A percentile compares a stretch with the other conserved stretches of the same genome.
Conservation (phyloP, 2,329 filamentous ascomycete species). For the Diaporthe ampelina region DNA sequence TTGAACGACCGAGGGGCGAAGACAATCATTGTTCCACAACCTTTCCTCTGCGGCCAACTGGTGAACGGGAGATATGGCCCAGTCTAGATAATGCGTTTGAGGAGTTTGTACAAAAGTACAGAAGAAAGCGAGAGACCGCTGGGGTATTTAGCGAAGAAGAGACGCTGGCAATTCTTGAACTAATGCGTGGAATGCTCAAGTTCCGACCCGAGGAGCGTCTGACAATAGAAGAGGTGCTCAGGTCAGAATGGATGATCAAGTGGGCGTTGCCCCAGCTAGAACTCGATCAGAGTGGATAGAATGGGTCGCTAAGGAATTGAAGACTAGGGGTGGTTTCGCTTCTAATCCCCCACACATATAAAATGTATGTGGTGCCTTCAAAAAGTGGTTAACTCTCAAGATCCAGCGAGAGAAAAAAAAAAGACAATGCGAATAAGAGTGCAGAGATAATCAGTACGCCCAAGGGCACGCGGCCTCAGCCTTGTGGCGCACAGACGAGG, state of each 20-base stretch:
- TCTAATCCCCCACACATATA: no score
- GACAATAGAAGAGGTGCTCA: constrained; percentile 48
- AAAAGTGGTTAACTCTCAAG: no score
- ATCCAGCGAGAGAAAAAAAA: no score
- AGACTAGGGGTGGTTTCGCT: no score
- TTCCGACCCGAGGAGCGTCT: constrained; percentile 49
- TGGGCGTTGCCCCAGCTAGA: constrained; percentile 48
- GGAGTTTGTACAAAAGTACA: constrained; percentile 45
- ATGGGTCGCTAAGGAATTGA: no score
- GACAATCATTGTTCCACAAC: neutral
- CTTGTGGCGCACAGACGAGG: no score
- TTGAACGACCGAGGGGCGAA: neutral
- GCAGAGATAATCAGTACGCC: no score
- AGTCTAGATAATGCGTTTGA: constrained; percentile 48
- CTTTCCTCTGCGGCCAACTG: constrained; percentile 12
- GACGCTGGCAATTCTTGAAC: constrained; percentile 43
- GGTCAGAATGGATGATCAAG: constrained; percentile 53
- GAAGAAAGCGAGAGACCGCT: constrained; percentile 40
- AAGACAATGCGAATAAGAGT: no score
- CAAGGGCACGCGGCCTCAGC: no score
- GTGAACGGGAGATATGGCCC: constrained; percentile 44
- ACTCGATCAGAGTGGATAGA: no score
- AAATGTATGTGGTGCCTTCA: no score
- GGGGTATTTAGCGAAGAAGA: constrained; percentile 8
- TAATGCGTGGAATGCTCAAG: constrained; percentile 50